Conservation (phyloP, 1,139 yeast genomes). For the Candida sp. region DNA sequence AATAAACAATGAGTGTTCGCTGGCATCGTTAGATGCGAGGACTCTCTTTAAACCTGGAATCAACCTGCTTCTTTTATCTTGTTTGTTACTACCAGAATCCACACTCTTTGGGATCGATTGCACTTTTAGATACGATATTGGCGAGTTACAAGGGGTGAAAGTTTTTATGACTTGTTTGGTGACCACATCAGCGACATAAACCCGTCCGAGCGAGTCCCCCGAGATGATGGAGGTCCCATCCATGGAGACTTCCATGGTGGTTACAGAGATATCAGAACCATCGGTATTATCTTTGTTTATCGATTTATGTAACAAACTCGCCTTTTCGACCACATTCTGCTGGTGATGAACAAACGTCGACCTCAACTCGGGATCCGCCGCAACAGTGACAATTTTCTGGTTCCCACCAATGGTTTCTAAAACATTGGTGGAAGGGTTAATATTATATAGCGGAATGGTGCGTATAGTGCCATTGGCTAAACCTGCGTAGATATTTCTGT, state of each 20-base stretch:
- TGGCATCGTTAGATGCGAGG: conserved; percentile 40
- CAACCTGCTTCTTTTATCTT: conserved; percentile 39
- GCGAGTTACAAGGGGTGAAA: conserved; percentile 50
- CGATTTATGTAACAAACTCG: conserved; percentile 10
- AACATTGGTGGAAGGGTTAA: conserved; percentile 37
- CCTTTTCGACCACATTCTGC: conserved; percentile 12
- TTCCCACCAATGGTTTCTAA: conserved; percentile 57
- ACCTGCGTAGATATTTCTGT: conserved; percentile 73
- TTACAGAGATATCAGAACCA: conserved; percentile 25
- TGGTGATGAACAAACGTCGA: conserved; percentile 65
- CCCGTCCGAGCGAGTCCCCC: conserved; percentile 72
- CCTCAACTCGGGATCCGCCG: no score
- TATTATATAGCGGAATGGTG: conserved; percentile 52
- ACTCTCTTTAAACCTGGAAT: conserved; percentile 62
- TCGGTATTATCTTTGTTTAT: conserved; percentile 6
- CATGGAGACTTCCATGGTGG: conserved; percentile 57
- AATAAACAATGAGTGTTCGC: conserved; percentile 46
- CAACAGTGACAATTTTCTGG: conserved; percentile 50
- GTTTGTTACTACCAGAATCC: conserved; percentile 10
- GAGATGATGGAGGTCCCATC: conserved; percentile 76
- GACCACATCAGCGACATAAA: conserved; percentile 66
- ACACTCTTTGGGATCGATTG: conserved; percentile 12
- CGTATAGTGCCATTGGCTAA: conserved; percentile 60
- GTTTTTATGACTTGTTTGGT: conserved; percentile 75
- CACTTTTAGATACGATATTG: conserved; percentile 26